Conservation (phyloP, 139 green algal species). For the Tetraselmis chui region DNA sequence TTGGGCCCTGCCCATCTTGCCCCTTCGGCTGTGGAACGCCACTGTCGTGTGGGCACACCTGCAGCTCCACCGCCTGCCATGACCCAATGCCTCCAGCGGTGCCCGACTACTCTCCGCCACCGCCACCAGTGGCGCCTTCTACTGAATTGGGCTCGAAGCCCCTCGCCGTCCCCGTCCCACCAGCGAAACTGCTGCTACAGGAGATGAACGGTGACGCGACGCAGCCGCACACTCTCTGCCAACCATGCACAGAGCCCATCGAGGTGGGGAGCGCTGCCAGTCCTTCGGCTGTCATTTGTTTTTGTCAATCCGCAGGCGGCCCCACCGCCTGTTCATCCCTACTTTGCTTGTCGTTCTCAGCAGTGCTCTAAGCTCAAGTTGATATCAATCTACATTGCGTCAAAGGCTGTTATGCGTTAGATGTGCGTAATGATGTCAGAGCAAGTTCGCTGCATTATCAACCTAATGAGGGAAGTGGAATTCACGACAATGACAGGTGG, state of each 20-base stretch:
- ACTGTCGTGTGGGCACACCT: constrained; percentile 57
- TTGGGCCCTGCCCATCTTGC: constrained; percentile 71
- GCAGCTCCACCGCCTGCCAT: constrained; percentile 46
- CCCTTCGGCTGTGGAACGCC: constrained; percentile 37
- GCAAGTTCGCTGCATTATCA: too few relatives aligned
- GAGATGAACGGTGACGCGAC: constrained; percentile 19
- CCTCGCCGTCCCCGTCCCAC: constrained; percentile 1
- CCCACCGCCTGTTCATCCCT: too few relatives aligned
- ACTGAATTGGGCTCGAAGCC: background rate
- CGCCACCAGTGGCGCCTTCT: constrained; percentile 27
- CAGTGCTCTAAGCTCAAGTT: too few relatives aligned
- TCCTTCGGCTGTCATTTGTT: too few relatives aligned
- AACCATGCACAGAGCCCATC: constrained; percentile 41
- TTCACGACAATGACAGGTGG: too few relatives aligned
- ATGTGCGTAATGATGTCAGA: too few relatives aligned
- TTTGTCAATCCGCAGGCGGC: too few relatives aligned
- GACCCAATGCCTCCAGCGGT: constrained; percentile 44
- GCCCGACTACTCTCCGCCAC: constrained; percentile 31
- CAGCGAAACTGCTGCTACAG: constrained; percentile 15
- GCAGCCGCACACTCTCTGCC: constrained; percentile 28
- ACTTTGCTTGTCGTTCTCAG: too few relatives aligned
- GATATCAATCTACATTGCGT: too few relatives aligned
- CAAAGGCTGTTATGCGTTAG: too few relatives aligned
- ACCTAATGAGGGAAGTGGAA: too few relatives aligned
- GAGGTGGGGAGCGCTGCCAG: too few relatives aligned